Percentiles rank a stretch among this genome's conserved stretches.
phyloP scores from a whole-genome alignment of 139 green algal genomes.

The Coelastrella sp. region DNA sequence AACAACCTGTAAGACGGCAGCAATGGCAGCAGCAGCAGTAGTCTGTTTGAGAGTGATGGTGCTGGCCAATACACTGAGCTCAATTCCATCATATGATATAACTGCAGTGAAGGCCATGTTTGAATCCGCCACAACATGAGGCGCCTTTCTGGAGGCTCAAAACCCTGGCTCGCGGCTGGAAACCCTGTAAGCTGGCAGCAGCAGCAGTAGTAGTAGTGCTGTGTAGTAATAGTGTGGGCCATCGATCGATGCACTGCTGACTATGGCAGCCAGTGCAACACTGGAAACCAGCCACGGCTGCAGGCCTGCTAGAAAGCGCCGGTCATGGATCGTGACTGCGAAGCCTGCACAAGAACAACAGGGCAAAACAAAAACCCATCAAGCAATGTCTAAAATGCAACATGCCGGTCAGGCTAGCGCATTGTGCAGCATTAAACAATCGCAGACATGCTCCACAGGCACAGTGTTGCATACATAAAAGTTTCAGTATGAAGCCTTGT shows the following conservation, averaged over 20 bases:
- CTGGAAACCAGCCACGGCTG: conserved; percentile 29
- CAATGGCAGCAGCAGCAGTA: conserved; percentile 22
- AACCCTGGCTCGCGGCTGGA: neutral
- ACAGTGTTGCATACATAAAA: too few relatives aligned
- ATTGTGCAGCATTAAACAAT: too few relatives aligned
- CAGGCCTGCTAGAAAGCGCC: conserved; percentile 28
- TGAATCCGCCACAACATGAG: conserved; percentile 2
- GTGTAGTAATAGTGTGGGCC: too few relatives aligned
- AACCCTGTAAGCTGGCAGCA: conserved; percentile 19
- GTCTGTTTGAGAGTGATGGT: too few relatives aligned
- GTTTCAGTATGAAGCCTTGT: too few relatives aligned
- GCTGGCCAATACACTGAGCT: neutral
- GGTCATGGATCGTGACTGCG: neutral
- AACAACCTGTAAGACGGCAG: conserved; percentile 8
- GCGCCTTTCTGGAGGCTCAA: too few relatives aligned
- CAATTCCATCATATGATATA: too few relatives aligned
- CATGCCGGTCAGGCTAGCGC: too few relatives aligned
- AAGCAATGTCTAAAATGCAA: too few relatives aligned
- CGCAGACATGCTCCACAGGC: too few relatives aligned
- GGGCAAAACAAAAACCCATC: too few relatives aligned
- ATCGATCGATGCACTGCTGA: neutral
- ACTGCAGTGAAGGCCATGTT: neutral
- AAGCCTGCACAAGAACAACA: neutral
- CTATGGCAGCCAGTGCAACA: neutral
- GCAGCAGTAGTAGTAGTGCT: neutral